phyloP scores from a whole-genome alignment of 1,284 basidiomycete genomes.

The Papiliotrema nemorosa region DNA sequence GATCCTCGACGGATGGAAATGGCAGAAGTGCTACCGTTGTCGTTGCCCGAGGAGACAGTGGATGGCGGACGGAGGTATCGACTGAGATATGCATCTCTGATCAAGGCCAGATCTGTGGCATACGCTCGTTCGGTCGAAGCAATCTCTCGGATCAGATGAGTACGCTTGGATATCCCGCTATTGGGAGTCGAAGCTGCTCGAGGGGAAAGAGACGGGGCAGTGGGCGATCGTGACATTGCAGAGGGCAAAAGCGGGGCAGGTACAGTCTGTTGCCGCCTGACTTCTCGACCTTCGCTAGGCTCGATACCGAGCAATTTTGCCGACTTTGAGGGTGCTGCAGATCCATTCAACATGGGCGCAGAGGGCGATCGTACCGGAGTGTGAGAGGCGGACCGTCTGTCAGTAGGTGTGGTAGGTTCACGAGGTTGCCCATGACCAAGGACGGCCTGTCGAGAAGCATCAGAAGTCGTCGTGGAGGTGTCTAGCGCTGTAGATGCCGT shows the following conservation, averaged over 20 bases:
- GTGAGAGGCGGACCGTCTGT: not conserved
- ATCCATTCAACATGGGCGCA: conserved; percentile 9
- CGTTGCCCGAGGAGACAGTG: conserved; percentile 9
- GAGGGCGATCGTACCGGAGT: conserved; percentile 16
- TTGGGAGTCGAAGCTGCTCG: conserved; percentile 9
- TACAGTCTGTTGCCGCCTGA: not conserved
- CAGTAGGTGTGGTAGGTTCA: too few species aligned
- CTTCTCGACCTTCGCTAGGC: not conserved
- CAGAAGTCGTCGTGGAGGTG: not conserved
- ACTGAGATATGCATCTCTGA: conserved; percentile 73
- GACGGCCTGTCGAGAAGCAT: not conserved
- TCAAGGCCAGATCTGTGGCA: conserved; percentile 78
- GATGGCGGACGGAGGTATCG: conserved; percentile 12
- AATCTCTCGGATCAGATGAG: conserved; percentile 78
- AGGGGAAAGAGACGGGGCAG: conserved; percentile 8
- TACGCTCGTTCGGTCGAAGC: conserved; percentile 80
- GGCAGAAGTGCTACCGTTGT: conserved; percentile 5
- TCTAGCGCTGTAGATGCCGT: not conserved
- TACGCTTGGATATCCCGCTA: conserved; percentile 60
- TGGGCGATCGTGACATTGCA: conserved; percentile 11
- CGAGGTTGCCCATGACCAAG: conserved; percentile 2
- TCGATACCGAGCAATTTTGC: conserved; percentile 4
- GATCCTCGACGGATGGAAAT: not conserved
- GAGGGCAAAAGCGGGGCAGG: conserved; percentile 11
- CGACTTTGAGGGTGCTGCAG: not conserved